Conservation (phyloP, 345 rosid genomes). For the Lepidium didymum region DNA sequence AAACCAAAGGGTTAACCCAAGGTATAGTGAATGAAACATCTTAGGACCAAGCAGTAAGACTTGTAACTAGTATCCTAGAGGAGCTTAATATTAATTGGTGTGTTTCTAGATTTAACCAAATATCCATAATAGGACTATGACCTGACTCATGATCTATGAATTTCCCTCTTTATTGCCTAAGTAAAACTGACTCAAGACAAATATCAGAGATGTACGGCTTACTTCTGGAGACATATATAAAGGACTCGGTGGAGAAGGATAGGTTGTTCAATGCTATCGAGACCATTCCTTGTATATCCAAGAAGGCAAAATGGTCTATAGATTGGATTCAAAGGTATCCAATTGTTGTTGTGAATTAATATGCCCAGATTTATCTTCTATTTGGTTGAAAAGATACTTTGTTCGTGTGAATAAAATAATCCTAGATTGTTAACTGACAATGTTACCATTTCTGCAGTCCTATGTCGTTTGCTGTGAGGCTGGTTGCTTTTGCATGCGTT, state of each 20-base stretch:
- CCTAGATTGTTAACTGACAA: not conserved
- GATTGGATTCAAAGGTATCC: constrained; percentile 72
- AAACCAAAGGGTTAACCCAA: not conserved
- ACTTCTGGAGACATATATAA: constrained; percentile 86
- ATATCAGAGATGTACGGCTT: constrained; percentile 82
- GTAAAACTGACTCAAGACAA: constrained; percentile 1
- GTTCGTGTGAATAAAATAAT: not conserved
- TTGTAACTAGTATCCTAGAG: not conserved
- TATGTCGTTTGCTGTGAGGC: constrained; percentile 63
- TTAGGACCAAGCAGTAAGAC: not conserved
- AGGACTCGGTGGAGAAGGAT: constrained; percentile 77
- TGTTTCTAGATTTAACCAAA: not conserved
- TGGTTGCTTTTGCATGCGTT: constrained; percentile 83
- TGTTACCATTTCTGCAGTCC: constrained; percentile 43
- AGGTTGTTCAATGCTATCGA: constrained; percentile 80
- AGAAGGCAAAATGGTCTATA: constrained; percentile 79
- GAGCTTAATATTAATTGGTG: not conserved
- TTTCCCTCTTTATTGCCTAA: not conserved
- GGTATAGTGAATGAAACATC: not conserved
- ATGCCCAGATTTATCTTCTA: not conserved
- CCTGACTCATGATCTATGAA: not conserved
- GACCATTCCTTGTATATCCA: constrained; percentile 66
- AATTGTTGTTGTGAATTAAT: not conserved
- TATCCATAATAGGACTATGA: not conserved
- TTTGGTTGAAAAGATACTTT: not conserved